These are phyloP conservation scores for Gracilaria caudata DNA, from an alignment of 23 red algal genomes.

Conservation along the genomic window DNA sequence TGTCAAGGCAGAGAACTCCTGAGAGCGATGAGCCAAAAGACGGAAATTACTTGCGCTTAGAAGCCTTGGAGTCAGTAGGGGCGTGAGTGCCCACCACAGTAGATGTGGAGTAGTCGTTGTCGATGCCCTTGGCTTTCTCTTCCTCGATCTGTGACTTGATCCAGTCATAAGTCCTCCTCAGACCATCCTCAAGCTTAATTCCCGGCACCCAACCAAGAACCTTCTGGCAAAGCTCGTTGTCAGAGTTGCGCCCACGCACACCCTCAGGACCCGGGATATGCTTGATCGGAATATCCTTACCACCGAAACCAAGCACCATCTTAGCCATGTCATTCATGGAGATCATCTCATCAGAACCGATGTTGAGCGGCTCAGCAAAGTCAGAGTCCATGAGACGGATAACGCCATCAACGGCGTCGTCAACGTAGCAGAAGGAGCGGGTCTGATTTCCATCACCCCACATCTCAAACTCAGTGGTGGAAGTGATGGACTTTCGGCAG, in stretches of 20 bases:
- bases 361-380: slow-evolving; percentile 98
- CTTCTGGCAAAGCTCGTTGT: slow-evolving; percentile 96
- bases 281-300: slow-evolving; percentile 94
- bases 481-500: slow-evolving; percentile 95
- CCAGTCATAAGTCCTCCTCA: slow-evolving; percentile 96
- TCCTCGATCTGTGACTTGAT: slow-evolving; percentile 98
- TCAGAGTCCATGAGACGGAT: slow-evolving; percentile 99
- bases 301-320: slow-evolving; percentile 92
- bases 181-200: slow-evolving; percentile 84
- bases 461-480: slow-evolving; percentile 97
- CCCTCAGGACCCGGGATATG: slow-evolving; percentile 99
- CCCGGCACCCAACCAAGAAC: slow-evolving; percentile 97
- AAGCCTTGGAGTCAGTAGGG: slow-evolving; percentile 98
- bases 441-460: slow-evolving; percentile 99
- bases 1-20: neutral
- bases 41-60: slow-evolving; percentile 87
- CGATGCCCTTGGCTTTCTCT: slow-evolving; percentile 78
- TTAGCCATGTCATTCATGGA: slow-evolving; percentile 99
- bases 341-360: slow-evolving; percentile 99
- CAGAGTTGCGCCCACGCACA: slow-evolving; percentile 96
- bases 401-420: slow-evolving; percentile 98
- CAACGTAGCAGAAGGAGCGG: slow-evolving; percentile 99
- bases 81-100: slow-evolving; percentile 97
- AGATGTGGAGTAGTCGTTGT: slow-evolving; percentile 83
- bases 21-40: slow-evolving; percentile 4